Evolutionary conservation across 768 basidiomycete genomes (phyloP).

Genomic region (Dioszegia aurantiaca): DNA sequence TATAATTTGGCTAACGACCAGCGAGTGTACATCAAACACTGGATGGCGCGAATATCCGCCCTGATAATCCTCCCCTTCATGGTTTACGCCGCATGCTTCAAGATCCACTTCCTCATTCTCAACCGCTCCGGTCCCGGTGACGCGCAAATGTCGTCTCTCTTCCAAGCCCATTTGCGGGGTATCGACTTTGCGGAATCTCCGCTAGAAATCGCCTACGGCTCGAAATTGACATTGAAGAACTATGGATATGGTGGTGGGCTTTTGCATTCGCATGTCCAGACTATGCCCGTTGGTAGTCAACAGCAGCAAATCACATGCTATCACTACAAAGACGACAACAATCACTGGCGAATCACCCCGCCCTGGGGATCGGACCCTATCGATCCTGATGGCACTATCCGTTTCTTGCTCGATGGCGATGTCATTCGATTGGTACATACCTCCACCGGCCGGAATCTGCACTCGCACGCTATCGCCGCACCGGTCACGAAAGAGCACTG

Average conservation of each 20-base stretch:
- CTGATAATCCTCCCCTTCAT: constrained; percentile 85
- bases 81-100: constrained; percentile 92
- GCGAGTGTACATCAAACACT: constrained; percentile 85
- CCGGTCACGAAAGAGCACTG: constrained; percentile 83
- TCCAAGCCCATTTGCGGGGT: constrained; percentile 92
- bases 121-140: constrained; percentile 95
- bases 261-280: constrained; percentile 94
- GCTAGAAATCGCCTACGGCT: constrained; percentile 88
- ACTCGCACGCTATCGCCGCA: constrained; percentile 83
- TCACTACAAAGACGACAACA: constrained; percentile 98
- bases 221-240: constrained; percentile 88
- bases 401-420: constrained; percentile 72
- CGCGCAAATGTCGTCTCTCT: constrained; percentile 96
- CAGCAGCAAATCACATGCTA: constrained; percentile 99
- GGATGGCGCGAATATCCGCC: constrained; percentile 78
- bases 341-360: constrained; percentile 79
- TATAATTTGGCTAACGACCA: constrained; percentile 48
- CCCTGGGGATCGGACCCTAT: constrained; percentile 77
- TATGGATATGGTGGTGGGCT: constrained; percentile 97
- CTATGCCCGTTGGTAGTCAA: constrained; percentile 81
- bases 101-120: constrained; percentile 90
- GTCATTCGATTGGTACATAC: constrained; percentile 75
- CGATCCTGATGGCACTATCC: constrained; percentile 58
- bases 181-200: constrained; percentile 92
- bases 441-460: constrained; percentile 82